Evolutionary conservation across 176 grass and related monocot species (phyloP).

Genomic region (Zea luxurians): DNA sequence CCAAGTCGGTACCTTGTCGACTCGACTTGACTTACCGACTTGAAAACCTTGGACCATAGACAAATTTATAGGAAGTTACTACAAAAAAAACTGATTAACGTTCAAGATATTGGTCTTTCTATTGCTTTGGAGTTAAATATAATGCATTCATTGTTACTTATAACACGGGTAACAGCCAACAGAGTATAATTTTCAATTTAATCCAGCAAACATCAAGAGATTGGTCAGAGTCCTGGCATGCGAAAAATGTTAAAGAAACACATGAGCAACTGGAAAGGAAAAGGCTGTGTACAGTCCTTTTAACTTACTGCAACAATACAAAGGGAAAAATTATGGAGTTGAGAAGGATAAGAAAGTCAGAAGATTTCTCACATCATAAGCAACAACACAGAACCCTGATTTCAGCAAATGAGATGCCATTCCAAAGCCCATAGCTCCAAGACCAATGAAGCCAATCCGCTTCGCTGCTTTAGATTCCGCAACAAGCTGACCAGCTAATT

Average conservation of each 20-base stretch:
- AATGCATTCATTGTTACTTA: background rate
- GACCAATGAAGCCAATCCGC: constrained; percentile 89
- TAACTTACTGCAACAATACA: constrained; percentile 3
- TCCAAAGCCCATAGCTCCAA: constrained; percentile 98
- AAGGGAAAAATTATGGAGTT: background rate
- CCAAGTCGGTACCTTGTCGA: no score
- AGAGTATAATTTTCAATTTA: background rate
- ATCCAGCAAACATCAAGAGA: constrained; percentile 13
- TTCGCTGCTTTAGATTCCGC: constrained; percentile 61
- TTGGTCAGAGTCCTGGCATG: constrained; percentile 2
- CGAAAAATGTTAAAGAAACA: constrained; percentile 13
- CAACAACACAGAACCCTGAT: constrained; percentile 77
- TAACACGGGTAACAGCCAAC: background rate
- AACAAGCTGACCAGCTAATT: constrained; percentile 65
- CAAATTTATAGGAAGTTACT: background rate
- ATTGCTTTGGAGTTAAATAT: constrained; percentile 18
- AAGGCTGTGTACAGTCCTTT: background rate
- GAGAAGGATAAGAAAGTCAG: constrained; percentile 2
- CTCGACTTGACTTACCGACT: no score
- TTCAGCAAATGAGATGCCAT: constrained; percentile 96
- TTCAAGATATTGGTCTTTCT: constrained; percentile 1
- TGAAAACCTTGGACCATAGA: background rate
- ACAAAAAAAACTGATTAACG: background rate
- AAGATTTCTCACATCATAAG: constrained; percentile 80
- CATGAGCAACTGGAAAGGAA: constrained; percentile 5